Base-by-base conservation (phyloP, 2,329 filamentous ascomycete species). In the Botrytis paeoniae region DNA sequence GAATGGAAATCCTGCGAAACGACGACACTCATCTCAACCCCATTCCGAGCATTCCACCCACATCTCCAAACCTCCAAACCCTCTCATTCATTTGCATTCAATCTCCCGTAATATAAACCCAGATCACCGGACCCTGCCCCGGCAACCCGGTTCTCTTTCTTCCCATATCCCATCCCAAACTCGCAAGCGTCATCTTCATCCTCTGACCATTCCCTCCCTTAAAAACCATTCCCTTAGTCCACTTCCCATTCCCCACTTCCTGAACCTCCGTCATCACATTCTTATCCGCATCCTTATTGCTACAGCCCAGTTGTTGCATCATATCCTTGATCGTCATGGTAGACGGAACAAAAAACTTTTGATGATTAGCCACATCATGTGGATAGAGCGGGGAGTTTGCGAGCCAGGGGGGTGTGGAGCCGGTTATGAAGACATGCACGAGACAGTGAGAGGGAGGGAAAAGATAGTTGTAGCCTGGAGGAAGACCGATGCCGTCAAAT, bases 391-490 rank as follows among this genome's bases (percentile, higher is more conserved):
- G 10, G 85, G 79, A 75, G 16, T 25, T n/a, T 4, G 35, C 35
- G 48, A 86, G 84, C 89, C 89, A 91, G 0, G 89, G 89, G 18
- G 81, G 69, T 77, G 20, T 77, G 25, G 81, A 70, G 77, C 14
- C 74, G 4, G 85, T 84, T 75, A 85, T 85, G 80, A 91, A 84
- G 4, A 91, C 83, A 76, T 90, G 88, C 10, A 90, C 82, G 75
- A 88, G 89, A 43, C 87, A 88, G 79, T 90, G 87, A 75, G 87
- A 84, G 0, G 82, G 77, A 0, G 87, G 85, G 81, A 90, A 91
- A 78, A 90, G 86, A 80, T 89, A 89, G 81, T 89, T 88, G 82
- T 89, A 91, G 2, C 88, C 89, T 0, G 87, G 87, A 77, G 90
- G 89, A 74, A 86, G 86, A 59, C 88, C 87, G 1, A 86, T 83